These are phyloP conservation scores for Stephania yunnanensis DNA, from an alignment of 164 flowering plant genomes.

Conservation along the genomic window DNA sequence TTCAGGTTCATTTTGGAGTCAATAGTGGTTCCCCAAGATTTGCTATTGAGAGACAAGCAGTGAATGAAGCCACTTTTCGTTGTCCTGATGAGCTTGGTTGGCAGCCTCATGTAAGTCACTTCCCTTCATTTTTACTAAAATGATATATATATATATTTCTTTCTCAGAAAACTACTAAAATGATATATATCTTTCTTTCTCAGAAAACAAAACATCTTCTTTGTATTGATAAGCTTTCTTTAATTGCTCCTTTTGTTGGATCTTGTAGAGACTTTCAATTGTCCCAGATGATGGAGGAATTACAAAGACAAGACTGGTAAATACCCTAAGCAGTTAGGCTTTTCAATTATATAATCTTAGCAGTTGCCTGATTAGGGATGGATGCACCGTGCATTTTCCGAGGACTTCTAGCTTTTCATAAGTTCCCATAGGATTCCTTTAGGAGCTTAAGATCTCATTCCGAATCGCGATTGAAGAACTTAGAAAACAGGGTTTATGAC, in stretches of 20 bases:
- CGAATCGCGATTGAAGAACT: not conserved
- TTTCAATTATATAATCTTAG: too few relatives aligned
- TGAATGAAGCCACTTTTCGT: slow-evolving; percentile 94
- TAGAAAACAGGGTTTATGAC: not conserved
- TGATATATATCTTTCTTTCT: slow-evolving; percentile 18
- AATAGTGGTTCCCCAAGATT: slow-evolving; percentile 88
- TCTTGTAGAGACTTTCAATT: slow-evolving; percentile 35
- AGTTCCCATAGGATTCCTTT: too few relatives aligned
- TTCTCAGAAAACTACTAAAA: too few relatives aligned
- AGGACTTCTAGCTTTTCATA: too few relatives aligned
- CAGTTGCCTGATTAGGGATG: not conserved
- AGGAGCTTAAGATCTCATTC: too few relatives aligned
- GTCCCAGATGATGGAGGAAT: slow-evolving; percentile 78
- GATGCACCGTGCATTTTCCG: too few relatives aligned
- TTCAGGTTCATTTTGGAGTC: slow-evolving; percentile 89
- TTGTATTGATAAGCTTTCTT: too few relatives aligned
- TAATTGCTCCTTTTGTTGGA: not conserved
- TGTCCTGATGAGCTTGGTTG: slow-evolving; percentile 97
- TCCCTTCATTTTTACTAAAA: not conserved
- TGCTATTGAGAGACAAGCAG: slow-evolving; percentile 81
- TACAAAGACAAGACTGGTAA: slow-evolving; percentile 62
- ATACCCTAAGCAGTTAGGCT: too few relatives aligned
- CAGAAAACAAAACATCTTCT: slow-evolving; percentile 24
- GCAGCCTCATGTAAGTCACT: slow-evolving; percentile 73
- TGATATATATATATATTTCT: slow-evolving; percentile 20